phyloP scores from a whole-genome alignment of 75 land plant species.

The Chamaecyparis obtusa region DNA sequence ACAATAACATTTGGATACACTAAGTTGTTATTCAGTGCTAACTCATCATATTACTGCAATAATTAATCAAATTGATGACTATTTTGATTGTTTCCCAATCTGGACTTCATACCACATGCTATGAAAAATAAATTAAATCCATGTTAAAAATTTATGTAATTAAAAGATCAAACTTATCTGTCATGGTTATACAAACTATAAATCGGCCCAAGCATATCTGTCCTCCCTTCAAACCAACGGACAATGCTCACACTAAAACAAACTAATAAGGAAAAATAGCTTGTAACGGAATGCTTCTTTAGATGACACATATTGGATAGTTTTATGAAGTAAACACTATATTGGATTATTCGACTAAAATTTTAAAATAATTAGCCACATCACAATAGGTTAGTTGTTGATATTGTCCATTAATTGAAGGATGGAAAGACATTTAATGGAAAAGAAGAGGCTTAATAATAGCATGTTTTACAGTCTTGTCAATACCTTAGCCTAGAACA shows the following conservation, averaged over 20 bases:
- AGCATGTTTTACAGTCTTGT: background rate
- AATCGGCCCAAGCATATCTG: background rate
- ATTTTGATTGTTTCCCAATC: background rate
- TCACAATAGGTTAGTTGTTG: background rate
- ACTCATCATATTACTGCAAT: background rate
- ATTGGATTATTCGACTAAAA: background rate
- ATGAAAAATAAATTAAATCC: background rate
- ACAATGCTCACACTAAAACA: background rate
- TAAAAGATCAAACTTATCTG: background rate
- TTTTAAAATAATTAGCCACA: background rate
- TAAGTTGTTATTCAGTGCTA: background rate
- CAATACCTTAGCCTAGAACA: background rate
- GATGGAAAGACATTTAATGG: background rate
- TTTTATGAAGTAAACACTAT: background rate
- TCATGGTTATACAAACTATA: background rate
- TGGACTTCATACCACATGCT: background rate
- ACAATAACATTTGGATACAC: background rate
- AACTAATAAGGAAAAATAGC: background rate
- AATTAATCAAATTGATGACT: background rate
- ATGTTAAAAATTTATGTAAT: background rate
- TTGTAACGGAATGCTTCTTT: background rate
- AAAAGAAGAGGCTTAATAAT: background rate
- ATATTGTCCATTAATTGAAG: background rate
- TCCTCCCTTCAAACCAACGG: background rate
- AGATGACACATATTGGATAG: background rate